Conservation (phyloP, 441 rosid genomes). For the Oxalis stricta region DNA sequence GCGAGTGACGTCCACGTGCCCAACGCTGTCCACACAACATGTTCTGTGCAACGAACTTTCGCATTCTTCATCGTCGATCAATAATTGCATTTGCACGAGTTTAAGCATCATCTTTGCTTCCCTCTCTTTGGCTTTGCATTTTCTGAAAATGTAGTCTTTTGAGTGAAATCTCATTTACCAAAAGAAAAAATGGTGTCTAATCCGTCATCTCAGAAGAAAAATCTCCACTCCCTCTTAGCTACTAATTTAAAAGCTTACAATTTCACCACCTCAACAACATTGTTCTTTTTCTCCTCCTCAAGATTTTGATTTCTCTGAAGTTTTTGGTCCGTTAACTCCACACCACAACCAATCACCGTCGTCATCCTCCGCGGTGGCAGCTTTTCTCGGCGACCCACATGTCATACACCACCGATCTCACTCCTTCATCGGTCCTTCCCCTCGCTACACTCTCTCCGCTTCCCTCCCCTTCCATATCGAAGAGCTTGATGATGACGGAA, state of each 20-base stretch:
- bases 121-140: too few species aligned
- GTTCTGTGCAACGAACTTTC: too few species aligned
- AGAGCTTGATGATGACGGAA: slow-evolving; percentile 21
- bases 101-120: too few species aligned
- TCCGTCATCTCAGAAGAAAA: slow-evolving; percentile 35
- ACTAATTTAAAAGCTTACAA: slow-evolving; percentile 46
- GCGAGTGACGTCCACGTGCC: too few species aligned
- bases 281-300: slow-evolving; percentile 6
- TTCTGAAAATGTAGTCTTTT: too few species aligned
- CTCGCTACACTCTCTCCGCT: slow-evolving; percentile 38
- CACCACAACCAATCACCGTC: slow-evolving; percentile 18
- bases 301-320: slow-evolving; percentile 42
- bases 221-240: slow-evolving; percentile 30
- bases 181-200: slow-evolving; percentile 16
- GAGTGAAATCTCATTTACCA: too few species aligned
- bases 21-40: too few species aligned
- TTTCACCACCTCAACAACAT: slow-evolving; percentile 34
- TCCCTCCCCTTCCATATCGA: slow-evolving; percentile 33
- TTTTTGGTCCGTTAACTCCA: slow-evolving; percentile 41
- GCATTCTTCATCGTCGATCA: too few species aligned
- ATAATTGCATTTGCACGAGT: too few species aligned
- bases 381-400: slow-evolving; percentile 25
- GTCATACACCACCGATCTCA: slow-evolving; percentile 58
- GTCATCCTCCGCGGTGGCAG: slow-evolving; percentile 9
- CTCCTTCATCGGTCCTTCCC: slow-evolving; percentile 69